These are phyloP conservation scores for Escallonia herrerae DNA, from an alignment of 129 eudicot species.

Conservation along the genomic window DNA sequence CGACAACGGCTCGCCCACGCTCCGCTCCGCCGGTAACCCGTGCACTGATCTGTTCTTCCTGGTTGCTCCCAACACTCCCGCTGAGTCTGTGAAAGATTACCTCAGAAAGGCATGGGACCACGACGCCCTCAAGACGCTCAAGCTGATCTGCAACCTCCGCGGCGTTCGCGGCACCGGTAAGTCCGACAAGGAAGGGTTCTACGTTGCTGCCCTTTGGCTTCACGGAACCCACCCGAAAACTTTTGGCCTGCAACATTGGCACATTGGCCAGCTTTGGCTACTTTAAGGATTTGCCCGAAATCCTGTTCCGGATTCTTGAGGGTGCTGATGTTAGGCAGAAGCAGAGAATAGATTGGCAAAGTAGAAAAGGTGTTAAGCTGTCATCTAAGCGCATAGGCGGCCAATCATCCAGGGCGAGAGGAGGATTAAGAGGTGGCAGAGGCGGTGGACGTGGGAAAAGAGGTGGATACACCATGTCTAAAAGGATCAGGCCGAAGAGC, in stretches of 20 bases:
- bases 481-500: not conserved
- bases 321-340: not conserved
- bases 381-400: not conserved
- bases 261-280: slow-evolving; percentile 10
- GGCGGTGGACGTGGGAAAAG: too few relatives aligned
- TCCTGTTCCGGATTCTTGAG: slow-evolving; percentile 4
- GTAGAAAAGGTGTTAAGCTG: not conserved
- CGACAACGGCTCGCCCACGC: not conserved
- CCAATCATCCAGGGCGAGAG: not conserved
- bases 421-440: not conserved
- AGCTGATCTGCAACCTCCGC: slow-evolving; percentile 2
- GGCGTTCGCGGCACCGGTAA: slow-evolving; percentile 9
- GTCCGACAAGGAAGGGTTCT: slow-evolving; percentile 12
- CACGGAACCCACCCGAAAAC: slow-evolving; percentile 18
- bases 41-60: slow-evolving; percentile 7
- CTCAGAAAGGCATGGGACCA: not conserved
- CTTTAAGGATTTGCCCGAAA: slow-evolving; percentile 12
- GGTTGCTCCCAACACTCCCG: slow-evolving; percentile 5
- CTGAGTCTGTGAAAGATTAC: not conserved
- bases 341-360: not conserved
- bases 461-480: too few relatives aligned
- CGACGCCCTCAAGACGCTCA: slow-evolving; percentile 11
- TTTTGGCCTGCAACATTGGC: slow-evolving; percentile 10
- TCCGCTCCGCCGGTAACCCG: slow-evolving; percentile 5
- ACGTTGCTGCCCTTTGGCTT: not conserved